Conservation (phyloP, 768 basidiomycete species). For the Hypholoma fasciculare region DNA sequence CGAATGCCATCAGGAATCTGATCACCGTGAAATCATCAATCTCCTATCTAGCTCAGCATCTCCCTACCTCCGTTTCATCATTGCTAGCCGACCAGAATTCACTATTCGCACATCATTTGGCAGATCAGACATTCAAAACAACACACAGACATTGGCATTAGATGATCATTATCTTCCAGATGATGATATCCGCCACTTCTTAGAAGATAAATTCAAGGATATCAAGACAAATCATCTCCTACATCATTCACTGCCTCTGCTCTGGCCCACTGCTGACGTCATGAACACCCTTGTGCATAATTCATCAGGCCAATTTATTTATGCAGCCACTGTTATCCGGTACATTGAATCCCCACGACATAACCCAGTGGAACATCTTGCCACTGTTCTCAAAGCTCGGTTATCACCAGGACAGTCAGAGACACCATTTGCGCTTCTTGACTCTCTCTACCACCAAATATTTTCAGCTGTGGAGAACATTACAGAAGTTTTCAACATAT, state of each 20-base stretch:
- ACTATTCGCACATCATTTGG: neutral
- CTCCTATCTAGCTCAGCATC: neutral
- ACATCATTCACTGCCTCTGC: neutral
- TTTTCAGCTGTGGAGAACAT: neutral
- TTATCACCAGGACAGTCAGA: neutral
- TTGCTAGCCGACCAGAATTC: conserved; percentile 13
- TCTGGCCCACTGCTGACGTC: neutral
- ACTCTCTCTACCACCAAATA: conserved; percentile 6
- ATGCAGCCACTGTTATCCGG: conserved; percentile 1
- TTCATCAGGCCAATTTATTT: neutral
- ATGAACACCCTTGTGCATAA: neutral
- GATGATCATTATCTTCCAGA: conserved; percentile 7
- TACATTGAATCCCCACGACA: neutral
- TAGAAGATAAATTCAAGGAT: neutral
- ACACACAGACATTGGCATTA: neutral
- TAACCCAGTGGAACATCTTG: neutral
- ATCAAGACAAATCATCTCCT: neutral
- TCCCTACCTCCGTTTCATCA: neutral
- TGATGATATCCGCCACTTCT: conserved; percentile 2
- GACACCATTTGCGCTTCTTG: conserved; percentile 1
- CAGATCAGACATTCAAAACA: neutral
- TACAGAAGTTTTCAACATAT: neutral
- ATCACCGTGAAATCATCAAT: conserved; percentile 7
- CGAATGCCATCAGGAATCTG: conserved; percentile 12
- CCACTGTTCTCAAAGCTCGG: neutral